phyloP scores from a whole-genome alignment of 2,329 filamentous ascomycete genomes.

The Alternaria novae-zelandiae region DNA sequence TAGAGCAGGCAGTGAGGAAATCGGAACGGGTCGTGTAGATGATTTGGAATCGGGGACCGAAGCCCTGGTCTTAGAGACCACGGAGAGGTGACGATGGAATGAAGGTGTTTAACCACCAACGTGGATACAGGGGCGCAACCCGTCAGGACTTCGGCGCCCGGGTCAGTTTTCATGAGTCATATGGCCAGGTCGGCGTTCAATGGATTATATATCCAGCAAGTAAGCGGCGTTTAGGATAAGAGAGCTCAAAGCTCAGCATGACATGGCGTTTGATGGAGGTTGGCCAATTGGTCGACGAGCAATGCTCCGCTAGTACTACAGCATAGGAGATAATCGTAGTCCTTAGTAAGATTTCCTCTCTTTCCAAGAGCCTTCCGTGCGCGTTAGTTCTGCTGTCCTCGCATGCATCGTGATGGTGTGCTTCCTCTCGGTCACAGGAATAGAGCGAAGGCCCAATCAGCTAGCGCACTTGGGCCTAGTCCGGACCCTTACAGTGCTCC shows the following conservation, averaged over 20 bases:
- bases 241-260: slow-evolving; percentile 5
- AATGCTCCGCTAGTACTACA: slow-evolving; percentile 3
- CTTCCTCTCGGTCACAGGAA: background rate
- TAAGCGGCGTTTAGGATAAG: slow-evolving; percentile 3
- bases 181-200: slow-evolving; percentile 6
- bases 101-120: background rate
- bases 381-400: background rate
- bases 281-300: background rate
- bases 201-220: background rate
- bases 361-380: background rate
- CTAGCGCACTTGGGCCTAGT: background rate
- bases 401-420: background rate
- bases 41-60: slow-evolving; percentile 13
- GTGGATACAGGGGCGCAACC: background rate
- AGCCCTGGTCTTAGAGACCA: slow-evolving; percentile 11
- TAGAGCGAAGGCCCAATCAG: background rate
- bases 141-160: background rate
- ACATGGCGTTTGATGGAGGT: slow-evolving; percentile 1
- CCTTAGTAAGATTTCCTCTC: slow-evolving; percentile 1
- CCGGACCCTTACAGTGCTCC: background rate
- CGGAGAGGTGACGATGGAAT: slow-evolving; percentile 14
- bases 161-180: background rate
- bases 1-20: slow-evolving; percentile 10
- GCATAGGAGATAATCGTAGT: slow-evolving; percentile 14
- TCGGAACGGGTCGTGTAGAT: background rate